These are phyloP conservation scores for Trichosanthes truncata DNA, from an alignment of 306 rosid genomes.

Conservation along the genomic window DNA sequence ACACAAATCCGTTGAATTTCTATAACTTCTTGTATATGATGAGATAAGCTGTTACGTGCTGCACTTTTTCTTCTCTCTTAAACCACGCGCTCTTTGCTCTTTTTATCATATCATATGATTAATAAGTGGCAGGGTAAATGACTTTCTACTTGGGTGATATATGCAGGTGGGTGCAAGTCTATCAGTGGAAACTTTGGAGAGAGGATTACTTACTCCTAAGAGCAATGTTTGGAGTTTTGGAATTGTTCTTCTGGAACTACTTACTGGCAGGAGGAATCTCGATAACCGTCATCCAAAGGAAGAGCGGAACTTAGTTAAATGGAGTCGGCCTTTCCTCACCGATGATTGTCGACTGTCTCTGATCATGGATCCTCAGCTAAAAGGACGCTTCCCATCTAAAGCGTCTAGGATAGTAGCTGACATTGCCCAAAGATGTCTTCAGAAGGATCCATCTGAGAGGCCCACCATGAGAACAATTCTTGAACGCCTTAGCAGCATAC, in stretches of 20 bases:
- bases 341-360: slow-evolving; percentile 67
- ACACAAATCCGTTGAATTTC: background rate
- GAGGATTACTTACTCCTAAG: slow-evolving; percentile 89
- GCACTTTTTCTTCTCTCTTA: background rate
- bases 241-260: slow-evolving; percentile 80
- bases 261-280: slow-evolving; percentile 87
- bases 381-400: slow-evolving; percentile 79
- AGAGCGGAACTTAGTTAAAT: slow-evolving; percentile 84
- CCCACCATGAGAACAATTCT: slow-evolving; percentile 93
- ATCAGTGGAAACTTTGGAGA: slow-evolving; percentile 84
- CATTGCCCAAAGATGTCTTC: slow-evolving; percentile 84
- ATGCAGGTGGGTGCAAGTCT: slow-evolving; percentile 84
- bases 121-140: background rate
- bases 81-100: background rate
- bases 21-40: background rate
- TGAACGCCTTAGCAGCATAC: slow-evolving; percentile 57
- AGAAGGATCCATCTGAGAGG: slow-evolving; percentile 85
- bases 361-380: slow-evolving; percentile 86
- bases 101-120: background rate
- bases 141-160: background rate
- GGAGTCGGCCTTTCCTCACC: slow-evolving; percentile 88
- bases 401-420: slow-evolving; percentile 79
- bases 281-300: slow-evolving; percentile 89
- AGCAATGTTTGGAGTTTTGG: slow-evolving; percentile 98
- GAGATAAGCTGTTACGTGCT: background rate